Percentiles rank a stretch among this genome's conserved stretches.
Evolutionary conservation across 257 asterid genomes (phyloP).

Genomic region (Primulina tabacum): DNA sequence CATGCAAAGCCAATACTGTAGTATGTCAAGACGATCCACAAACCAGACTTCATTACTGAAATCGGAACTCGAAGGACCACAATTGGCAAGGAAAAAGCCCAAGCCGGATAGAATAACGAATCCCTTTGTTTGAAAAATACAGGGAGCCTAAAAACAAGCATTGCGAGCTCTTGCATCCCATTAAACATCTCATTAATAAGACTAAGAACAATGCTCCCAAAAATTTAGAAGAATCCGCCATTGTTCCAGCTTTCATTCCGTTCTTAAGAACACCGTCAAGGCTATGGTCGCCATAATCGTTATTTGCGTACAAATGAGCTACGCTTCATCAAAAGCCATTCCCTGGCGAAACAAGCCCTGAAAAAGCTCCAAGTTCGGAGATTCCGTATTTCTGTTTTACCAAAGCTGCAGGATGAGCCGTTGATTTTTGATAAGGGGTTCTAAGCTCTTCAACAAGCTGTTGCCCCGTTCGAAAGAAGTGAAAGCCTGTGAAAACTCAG

Average conservation of each 20-base stretch:
- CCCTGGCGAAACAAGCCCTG: slow-evolving; percentile 62
- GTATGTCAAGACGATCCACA: slow-evolving; percentile 74
- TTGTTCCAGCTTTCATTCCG: slow-evolving; percentile 65
- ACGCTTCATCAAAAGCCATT: slow-evolving; percentile 77
- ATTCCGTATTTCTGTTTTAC: slow-evolving; percentile 73
- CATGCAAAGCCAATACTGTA: slow-evolving; percentile 85
- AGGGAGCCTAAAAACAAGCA: slow-evolving; percentile 78
- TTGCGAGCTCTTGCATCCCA: slow-evolving; percentile 76
- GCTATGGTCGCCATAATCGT: slow-evolving; percentile 69
- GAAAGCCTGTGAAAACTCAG: slow-evolving; percentile 59
- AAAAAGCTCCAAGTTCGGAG: slow-evolving; percentile 68
- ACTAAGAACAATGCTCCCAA: slow-evolving; percentile 82
- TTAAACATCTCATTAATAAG: slow-evolving; percentile 80
- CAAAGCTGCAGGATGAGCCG: slow-evolving; percentile 70
- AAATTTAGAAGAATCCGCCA: slow-evolving; percentile 48
- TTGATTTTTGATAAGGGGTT: slow-evolving; percentile 59
- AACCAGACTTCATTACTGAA: slow-evolving; percentile 54
- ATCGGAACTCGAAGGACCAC: slow-evolving; percentile 71
- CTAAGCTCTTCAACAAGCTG: slow-evolving; percentile 41
- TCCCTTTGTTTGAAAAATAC: slow-evolving; percentile 87
- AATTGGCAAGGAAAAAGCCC: slow-evolving; percentile 90
- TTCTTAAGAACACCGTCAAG: slow-evolving; percentile 66
- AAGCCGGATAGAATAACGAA: slow-evolving; percentile 66
- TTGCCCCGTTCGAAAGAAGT: slow-evolving; percentile 49
- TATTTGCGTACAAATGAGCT: slow-evolving; percentile 59